phyloP scores from a whole-genome alignment of 306 rosid species.

The Hylodesmum podocarpum region DNA sequence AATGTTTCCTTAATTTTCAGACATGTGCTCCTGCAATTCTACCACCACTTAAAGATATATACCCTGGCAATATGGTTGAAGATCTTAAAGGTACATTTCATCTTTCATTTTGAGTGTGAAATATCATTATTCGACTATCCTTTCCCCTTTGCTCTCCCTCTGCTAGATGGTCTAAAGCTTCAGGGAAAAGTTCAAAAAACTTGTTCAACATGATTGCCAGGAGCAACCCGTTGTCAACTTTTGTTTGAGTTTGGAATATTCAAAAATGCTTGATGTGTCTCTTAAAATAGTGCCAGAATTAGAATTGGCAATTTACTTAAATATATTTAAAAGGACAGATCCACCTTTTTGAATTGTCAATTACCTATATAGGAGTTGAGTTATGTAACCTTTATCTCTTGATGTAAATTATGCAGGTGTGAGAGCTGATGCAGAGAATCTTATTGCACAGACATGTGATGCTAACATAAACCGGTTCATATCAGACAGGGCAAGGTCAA shows the following conservation, averaged over 20 bases:
- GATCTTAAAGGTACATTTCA: slow-evolving; percentile 75
- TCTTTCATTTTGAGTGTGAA: slow-evolving; percentile 25
- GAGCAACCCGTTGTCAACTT: background rate
- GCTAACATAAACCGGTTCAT: slow-evolving; percentile 48
- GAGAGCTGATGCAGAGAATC: slow-evolving; percentile 60
- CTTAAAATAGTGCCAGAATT: background rate
- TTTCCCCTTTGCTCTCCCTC: background rate
- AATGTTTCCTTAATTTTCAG: slow-evolving; percentile 50
- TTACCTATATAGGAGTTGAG: slow-evolving; percentile 8
- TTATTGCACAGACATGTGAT: slow-evolving; percentile 53
- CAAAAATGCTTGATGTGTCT: background rate
- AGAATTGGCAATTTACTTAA: background rate
- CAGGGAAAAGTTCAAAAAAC: background rate
- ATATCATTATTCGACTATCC: slow-evolving; percentile 9
- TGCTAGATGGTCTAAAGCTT: background rate
- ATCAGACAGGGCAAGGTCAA: slow-evolving; percentile 42
- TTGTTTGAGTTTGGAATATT: slow-evolving; percentile 17
- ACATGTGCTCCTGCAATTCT: slow-evolving; percentile 88
- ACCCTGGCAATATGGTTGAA: slow-evolving; percentile 66
- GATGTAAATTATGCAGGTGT: slow-evolving; percentile 58
- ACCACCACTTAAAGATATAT: slow-evolving; percentile 85
- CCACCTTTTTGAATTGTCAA: background rate
- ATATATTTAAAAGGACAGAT: background rate
- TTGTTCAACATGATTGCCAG: slow-evolving; percentile 4
- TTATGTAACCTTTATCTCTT: slow-evolving; percentile 8